Conservation (phyloP, 2,329 filamentous ascomycete species). For the Neonectria hederae region DNA sequence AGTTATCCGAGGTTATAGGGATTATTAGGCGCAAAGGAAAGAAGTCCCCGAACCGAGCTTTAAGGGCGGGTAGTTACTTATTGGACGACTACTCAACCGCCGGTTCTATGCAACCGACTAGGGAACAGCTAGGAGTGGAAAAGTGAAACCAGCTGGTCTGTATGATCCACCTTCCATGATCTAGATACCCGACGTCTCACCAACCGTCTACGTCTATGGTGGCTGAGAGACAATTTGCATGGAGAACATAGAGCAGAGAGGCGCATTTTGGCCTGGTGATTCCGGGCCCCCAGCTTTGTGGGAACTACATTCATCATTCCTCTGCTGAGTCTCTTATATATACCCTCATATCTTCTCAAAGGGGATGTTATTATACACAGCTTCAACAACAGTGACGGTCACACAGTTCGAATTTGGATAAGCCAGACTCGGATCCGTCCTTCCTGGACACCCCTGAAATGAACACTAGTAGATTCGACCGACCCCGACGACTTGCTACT, state of each 20-base stretch:
- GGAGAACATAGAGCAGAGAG: neutral
- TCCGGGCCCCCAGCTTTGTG: no score
- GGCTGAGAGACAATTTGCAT: conserved; percentile 3
- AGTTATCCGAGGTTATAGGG: neutral
- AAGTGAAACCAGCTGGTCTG: neutral
- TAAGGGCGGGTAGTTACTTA: neutral
- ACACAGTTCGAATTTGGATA: neutral
- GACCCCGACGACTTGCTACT: conserved; percentile 20
- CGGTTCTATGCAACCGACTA: neutral
- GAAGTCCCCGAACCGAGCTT: neutral
- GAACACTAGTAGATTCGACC: conserved; percentile 19
- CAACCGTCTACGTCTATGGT: neutral
- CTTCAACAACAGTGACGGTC: conserved; percentile 12
- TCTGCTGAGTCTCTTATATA: conserved; percentile 1
- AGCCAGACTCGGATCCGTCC: neutral
- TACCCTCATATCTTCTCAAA: conserved; percentile 12
- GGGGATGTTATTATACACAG: conserved; percentile 19
- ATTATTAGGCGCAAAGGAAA: neutral
- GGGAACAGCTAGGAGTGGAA: neutral
- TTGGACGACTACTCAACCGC: neutral
- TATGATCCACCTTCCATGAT: neutral
- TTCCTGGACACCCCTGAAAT: conserved; percentile 1
- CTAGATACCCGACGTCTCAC: conserved; percentile 2
- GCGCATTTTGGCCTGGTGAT: neutral
- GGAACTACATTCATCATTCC: conserved; percentile 11